Conservation (phyloP, 2,329 filamentous ascomycete genomes). For the Hypoxylon sp. region DNA sequence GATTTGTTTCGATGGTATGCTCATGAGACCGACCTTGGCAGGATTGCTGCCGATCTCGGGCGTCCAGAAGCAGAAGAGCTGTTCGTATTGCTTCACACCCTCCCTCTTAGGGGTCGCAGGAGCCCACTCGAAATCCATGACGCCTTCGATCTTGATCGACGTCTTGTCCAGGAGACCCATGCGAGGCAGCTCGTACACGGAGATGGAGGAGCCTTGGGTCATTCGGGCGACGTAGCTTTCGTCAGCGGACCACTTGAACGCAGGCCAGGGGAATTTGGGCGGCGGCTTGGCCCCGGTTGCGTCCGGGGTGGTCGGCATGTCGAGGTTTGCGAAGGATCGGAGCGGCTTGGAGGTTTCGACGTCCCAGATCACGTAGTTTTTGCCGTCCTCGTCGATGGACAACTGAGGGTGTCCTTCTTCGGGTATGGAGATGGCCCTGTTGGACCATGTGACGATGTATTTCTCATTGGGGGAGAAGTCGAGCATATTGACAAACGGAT, state of each 20-base stretch:
- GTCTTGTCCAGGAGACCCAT: constrained; percentile 93
- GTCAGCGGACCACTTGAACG: constrained; percentile 99
- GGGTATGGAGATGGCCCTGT: constrained; percentile 89
- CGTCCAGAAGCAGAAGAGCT: constrained; percentile 98
- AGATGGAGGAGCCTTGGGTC: constrained; percentile 87
- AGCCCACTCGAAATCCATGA: constrained; percentile 98
- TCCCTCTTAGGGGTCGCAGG: constrained; percentile 84
- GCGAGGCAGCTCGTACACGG: constrained; percentile 85
- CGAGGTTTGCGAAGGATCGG: constrained; percentile 91
- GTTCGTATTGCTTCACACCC: constrained; percentile 89
- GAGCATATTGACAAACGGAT: constrained; percentile 93
- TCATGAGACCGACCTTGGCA: constrained; percentile 96
- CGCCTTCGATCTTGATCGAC: constrained; percentile 93
- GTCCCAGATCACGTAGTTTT: constrained; percentile 99
- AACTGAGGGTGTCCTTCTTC: constrained; percentile 86
- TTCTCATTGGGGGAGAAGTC: constrained; percentile 95
- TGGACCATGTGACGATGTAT: constrained; percentile 96
- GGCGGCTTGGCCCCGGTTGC: constrained; percentile 70
- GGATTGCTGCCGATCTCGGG: constrained; percentile 98
- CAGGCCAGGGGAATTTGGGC: constrained; percentile 96
- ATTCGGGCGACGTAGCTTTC: constrained; percentile 96
- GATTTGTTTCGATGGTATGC: constrained; percentile 91
- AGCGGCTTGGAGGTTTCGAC: constrained; percentile 88
- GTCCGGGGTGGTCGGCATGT: constrained; percentile 71
- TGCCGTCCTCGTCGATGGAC: constrained; percentile 92